Evolutionary conservation across 805 yeast species (phyloP).

Genomic region (Saturnispora besseyi): DNA sequence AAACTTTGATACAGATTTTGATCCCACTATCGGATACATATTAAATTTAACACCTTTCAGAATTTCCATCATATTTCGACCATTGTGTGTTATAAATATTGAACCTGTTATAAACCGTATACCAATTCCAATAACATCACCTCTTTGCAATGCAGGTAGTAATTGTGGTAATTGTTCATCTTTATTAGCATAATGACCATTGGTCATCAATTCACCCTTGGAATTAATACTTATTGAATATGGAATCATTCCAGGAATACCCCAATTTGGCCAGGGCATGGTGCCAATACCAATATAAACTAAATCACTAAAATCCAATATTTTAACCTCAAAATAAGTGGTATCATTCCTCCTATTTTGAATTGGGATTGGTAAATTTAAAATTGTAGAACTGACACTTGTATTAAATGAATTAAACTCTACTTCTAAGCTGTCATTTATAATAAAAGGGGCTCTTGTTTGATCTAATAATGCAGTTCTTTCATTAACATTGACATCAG

Average conservation of each 20-base stretch:
- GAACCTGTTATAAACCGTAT: constrained; percentile 40
- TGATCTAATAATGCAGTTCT: constrained; percentile 7
- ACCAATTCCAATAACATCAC: constrained; percentile 51
- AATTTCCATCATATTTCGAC: constrained; percentile 43
- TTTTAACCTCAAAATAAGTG: constrained; percentile 58
- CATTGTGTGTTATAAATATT: constrained; percentile 46
- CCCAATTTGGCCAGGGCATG: constrained; percentile 65
- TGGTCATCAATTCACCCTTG: constrained; percentile 56
- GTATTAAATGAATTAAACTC: constrained; percentile 18
- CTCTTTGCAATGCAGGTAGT: constrained; percentile 42
- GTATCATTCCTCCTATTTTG: constrained; percentile 36
- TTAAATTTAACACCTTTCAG: constrained; percentile 41
- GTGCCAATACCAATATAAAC: constrained; percentile 62
- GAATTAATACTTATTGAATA: constrained; percentile 69
- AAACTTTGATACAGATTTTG: constrained; percentile 41
- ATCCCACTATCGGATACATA: constrained; percentile 47
- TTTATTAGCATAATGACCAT: constrained; percentile 28
- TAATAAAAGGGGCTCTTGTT: constrained; percentile 18
- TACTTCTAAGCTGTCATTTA: constrained; percentile 29
- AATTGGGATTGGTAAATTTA: constrained; percentile 30
- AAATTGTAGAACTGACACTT: constrained; percentile 16
- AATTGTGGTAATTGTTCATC: constrained; percentile 36
- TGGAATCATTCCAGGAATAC: constrained; percentile 64
- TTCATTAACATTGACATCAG: constrained; percentile 20
- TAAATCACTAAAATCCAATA: constrained; percentile 32